Evolutionary conservation across 441 rosid genomes (phyloP).

Genomic region (Erodium chrysanthum): DNA sequence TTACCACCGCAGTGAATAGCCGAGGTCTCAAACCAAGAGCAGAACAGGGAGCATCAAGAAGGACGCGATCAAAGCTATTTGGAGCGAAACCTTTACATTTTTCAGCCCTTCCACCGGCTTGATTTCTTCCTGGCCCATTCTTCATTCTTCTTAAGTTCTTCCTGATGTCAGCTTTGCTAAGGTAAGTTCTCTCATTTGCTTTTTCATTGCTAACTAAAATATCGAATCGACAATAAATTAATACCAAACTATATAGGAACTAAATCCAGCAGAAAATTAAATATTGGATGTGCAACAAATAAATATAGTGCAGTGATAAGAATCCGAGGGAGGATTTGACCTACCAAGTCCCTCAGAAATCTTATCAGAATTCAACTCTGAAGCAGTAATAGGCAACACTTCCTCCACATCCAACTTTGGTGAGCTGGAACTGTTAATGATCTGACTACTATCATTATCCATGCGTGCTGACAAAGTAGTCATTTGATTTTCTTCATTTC

Average conservation of each 20-base stretch:
- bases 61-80: constrained; percentile 78
- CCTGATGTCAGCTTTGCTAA: constrained; percentile 61
- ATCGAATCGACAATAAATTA: constrained; percentile 26
- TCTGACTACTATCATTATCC: constrained; percentile 18
- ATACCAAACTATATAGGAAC: constrained; percentile 13
- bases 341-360: constrained; percentile 3
- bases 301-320: constrained; percentile 2
- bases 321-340: constrained; percentile 15
- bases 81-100: constrained; percentile 72
- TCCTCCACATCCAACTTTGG: constrained; percentile 23
- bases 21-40: constrained; percentile 97
- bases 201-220: constrained; percentile 49
- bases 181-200: constrained; percentile 38
- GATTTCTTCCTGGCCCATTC: constrained; percentile 91
- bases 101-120: constrained; percentile 65
- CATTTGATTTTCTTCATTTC: constrained; percentile 29
- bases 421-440: constrained; percentile 26
- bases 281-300: background rate
- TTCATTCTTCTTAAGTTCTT: constrained; percentile 58
- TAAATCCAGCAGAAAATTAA: background rate
- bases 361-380: background rate
- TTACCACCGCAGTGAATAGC: constrained; percentile 77
- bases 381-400: constrained; percentile 16
- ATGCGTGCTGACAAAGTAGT: constrained; percentile 19
- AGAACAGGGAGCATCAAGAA: constrained; percentile 96